Conservation (phyloP, 495 filamentous ascomycete genomes). For the Xylaria castorea region DNA sequence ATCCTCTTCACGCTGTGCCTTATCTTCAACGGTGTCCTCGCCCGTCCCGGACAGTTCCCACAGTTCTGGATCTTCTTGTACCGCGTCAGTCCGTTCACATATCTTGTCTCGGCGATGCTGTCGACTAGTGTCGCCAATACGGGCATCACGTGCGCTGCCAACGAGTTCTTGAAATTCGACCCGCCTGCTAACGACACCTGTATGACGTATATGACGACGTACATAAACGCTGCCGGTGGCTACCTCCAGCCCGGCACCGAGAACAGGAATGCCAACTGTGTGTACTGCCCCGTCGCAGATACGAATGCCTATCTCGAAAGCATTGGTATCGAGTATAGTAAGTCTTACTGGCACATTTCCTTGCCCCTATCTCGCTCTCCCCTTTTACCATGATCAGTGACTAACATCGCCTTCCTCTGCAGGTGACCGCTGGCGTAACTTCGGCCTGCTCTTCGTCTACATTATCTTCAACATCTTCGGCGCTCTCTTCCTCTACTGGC, state of each 20-base stretch:
- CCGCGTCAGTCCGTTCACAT: conserved; percentile 76
- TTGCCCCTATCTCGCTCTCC: not conserved
- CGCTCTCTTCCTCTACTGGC: conserved; percentile 79
- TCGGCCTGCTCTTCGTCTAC: conserved; percentile 72
- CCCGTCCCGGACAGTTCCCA: conserved; percentile 65
- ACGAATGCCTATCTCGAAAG: conserved; percentile 68
- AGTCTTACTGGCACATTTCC: conserved; percentile 22
- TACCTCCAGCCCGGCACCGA: conserved; percentile 60
- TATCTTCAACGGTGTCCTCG: conserved; percentile 79
- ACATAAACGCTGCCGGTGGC: conserved; percentile 55
- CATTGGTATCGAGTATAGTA: conserved; percentile 57
- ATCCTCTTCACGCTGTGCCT: conserved; percentile 70
- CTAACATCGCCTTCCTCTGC: conserved; percentile 24
- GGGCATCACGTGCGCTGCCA: conserved; percentile 61
- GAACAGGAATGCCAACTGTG: conserved; percentile 56
- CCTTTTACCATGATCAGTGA: not conserved
- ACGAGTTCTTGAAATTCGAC: conserved; percentile 64
- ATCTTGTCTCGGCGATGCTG: conserved; percentile 70
- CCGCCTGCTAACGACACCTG: conserved; percentile 63
- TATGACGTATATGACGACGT: conserved; percentile 60
- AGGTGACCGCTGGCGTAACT: conserved; percentile 70
- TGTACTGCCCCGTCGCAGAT: conserved; percentile 63
- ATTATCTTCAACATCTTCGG: conserved; percentile 78
- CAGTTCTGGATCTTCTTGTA: conserved; percentile 90
- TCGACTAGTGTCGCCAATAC: conserved; percentile 67